phyloP scores from a whole-genome alignment of 495 filamentous ascomycete genomes.

The Geoglossum glabrum region DNA sequence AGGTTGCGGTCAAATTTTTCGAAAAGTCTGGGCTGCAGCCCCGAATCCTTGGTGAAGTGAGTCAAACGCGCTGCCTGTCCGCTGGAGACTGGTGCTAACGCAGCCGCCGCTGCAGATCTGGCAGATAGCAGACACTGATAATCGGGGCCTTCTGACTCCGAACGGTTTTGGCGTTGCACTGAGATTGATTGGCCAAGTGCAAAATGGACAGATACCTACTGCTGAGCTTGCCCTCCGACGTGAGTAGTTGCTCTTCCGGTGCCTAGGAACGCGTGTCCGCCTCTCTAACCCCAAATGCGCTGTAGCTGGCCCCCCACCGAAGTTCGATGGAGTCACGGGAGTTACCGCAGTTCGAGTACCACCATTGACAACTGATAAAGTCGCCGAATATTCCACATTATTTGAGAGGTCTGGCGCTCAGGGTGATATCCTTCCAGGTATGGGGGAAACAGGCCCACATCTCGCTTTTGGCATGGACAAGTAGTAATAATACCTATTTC shows the following conservation, averaged over 20 bases:
- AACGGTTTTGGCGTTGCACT: conserved; percentile 81
- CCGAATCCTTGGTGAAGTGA: conserved; percentile 71
- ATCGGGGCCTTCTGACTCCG: conserved; percentile 78
- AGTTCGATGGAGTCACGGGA: conserved; percentile 59
- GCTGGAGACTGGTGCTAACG: background rate
- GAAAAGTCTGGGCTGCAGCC: conserved; percentile 82
- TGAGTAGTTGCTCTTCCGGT: conserved; percentile 17
- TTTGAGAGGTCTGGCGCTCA: conserved; percentile 74
- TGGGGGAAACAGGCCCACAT: background rate
- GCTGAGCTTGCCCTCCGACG: conserved; percentile 53
- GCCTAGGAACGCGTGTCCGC: conserved; percentile 1
- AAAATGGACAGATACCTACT: conserved; percentile 60
- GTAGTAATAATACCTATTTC: background rate
- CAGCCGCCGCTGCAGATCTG: conserved; percentile 50
- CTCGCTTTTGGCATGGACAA: background rate
- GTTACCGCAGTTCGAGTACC: conserved; percentile 61
- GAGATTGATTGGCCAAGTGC: conserved; percentile 86
- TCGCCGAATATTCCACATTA: conserved; percentile 60
- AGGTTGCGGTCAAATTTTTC: conserved; percentile 93
- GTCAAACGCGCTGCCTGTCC: conserved; percentile 11
- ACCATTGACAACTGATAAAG: conserved; percentile 72
- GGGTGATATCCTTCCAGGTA: conserved; percentile 65
- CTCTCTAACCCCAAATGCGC: conserved; percentile 13
- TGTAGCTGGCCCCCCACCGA: conserved; percentile 68
- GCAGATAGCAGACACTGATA: conserved; percentile 95